Conservation (phyloP, 768 basidiomycete species). For the Mycena kentingensis region DNA sequence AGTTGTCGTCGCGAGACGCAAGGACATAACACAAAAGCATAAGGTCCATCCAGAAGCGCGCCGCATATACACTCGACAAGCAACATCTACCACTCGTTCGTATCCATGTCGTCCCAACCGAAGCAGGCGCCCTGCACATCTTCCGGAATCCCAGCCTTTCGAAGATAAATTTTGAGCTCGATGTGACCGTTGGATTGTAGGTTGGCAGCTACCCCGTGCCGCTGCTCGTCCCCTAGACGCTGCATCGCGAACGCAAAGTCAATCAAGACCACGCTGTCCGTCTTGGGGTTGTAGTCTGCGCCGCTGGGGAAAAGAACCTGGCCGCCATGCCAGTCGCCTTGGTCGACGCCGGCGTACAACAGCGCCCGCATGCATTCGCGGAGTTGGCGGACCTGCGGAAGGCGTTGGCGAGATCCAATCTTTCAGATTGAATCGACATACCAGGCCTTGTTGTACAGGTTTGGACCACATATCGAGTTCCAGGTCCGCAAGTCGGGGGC, state of each 20-base stretch:
- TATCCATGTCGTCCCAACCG: no score
- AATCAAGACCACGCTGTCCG: background rate
- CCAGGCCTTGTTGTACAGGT: background rate
- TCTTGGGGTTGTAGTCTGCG: background rate
- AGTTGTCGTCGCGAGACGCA: no score
- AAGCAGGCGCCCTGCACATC: no score
- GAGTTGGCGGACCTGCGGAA: background rate
- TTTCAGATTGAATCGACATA: background rate
- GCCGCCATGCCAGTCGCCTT: constrained; percentile 1
- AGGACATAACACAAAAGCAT: no score
- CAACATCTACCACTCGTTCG: no score
- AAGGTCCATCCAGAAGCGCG: no score
- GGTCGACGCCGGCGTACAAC: constrained; percentile 4
- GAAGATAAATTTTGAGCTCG: background rate
- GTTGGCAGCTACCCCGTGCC: background rate
- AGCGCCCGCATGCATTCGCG: constrained; percentile 1
- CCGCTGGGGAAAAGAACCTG: constrained; percentile 2
- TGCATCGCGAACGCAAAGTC: constrained; percentile 8
- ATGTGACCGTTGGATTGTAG: background rate
- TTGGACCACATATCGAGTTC: background rate
- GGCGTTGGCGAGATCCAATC: background rate
- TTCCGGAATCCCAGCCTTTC: background rate
- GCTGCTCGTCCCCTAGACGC: background rate
- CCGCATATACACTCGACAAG: no score
- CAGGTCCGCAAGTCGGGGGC: background rate